Evolutionary conservation across 2,329 filamentous ascomycete genomes (phyloP).

Genomic region (Diaporthe caulivora): DNA sequence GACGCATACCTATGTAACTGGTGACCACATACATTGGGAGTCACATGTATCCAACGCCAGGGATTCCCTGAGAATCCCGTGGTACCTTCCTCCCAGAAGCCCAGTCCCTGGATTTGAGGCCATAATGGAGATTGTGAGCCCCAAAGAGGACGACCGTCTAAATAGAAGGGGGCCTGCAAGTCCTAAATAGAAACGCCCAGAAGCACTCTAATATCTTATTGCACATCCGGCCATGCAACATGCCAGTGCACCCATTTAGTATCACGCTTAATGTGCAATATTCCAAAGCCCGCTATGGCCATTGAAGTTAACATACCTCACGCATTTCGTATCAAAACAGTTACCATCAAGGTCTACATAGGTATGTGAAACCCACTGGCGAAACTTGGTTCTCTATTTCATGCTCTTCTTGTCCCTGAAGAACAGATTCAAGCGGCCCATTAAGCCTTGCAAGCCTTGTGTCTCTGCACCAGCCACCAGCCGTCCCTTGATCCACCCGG

Average conservation of each 20-base stretch:
- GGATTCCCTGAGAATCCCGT: not conserved
- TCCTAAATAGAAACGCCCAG: not conserved
- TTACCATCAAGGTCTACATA: not conserved
- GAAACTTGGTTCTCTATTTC: not conserved
- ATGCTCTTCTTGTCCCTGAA: constrained; percentile 64
- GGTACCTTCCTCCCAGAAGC: not conserved
- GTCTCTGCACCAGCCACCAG: constrained; percentile 65
- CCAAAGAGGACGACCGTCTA: not conserved
- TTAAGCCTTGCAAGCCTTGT: constrained; percentile 67
- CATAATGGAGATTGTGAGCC: not conserved
- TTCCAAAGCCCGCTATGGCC: not conserved
- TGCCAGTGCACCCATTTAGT: fast-evolving
- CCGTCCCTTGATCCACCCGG: constrained; percentile 87
- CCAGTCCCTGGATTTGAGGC: constrained; percentile 5
- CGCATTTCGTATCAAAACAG: not conserved
- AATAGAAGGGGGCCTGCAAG: not conserved
- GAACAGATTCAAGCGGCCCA: constrained; percentile 69
- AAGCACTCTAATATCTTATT: not conserved
- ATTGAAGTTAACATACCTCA: not conserved
- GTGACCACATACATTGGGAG: not conserved
- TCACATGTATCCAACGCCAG: not conserved
- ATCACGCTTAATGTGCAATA: not conserved
- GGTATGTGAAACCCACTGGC: not conserved
- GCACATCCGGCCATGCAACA: not conserved
- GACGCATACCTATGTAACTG: not conserved